Percentiles rank a stretch among this genome's conserved stretches.
These are phyloP conservation scores for Glycine tomentella DNA, from an alignment of 306 rosid species.

Conservation along the genomic window DNA sequence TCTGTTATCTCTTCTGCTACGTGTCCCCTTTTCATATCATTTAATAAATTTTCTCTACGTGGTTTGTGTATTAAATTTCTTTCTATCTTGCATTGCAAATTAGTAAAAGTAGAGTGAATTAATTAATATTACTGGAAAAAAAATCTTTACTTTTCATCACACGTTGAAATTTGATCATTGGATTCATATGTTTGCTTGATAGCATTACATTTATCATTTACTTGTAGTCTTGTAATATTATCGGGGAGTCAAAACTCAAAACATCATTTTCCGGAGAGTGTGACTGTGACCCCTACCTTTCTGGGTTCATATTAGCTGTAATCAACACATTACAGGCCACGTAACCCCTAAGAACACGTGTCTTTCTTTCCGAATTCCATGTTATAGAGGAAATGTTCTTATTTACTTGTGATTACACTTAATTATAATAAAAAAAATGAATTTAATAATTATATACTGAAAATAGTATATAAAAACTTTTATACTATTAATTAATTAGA, in stretches of 20 bases:
- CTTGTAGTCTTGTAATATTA: neutral
- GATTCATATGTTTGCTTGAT: neutral
- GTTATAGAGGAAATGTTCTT: neutral
- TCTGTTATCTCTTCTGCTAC: conserved; percentile 48
- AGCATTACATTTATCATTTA: neutral
- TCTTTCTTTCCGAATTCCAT: neutral
- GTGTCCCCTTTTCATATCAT: conserved; percentile 58
- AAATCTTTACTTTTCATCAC: neutral
- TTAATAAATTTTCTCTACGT: conserved; percentile 22
- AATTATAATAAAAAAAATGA: neutral
- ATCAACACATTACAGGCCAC: conserved; percentile 54
- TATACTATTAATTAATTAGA: too few species aligned
- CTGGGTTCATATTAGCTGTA: conserved; percentile 71
- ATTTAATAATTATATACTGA: too few species aligned
- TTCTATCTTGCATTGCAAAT: neutral
- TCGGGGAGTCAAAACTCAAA: conserved; percentile 12
- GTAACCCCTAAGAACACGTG: conserved; percentile 35
- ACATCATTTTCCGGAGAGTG: conserved; percentile 59
- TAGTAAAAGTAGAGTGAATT: neutral
- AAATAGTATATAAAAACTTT: too few species aligned
- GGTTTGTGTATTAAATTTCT: neutral
- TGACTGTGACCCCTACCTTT: conserved; percentile 32
- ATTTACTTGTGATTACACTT: neutral
- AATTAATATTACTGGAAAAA: neutral
- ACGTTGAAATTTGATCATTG: neutral